phyloP scores from a whole-genome alignment of 1,139 yeast genomes.

The Ogataea hybrid region DNA sequence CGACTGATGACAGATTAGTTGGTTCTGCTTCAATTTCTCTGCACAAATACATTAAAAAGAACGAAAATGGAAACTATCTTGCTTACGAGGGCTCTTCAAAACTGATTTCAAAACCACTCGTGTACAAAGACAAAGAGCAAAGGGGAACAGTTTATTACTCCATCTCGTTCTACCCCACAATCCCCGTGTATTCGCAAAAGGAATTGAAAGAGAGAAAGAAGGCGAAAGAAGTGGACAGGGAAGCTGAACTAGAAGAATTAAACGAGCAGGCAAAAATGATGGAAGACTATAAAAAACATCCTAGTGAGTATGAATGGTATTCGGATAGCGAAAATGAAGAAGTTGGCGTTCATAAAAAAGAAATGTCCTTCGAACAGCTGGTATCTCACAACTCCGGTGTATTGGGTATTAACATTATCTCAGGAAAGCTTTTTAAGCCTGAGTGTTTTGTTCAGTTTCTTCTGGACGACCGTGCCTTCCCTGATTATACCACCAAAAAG shows the following conservation, averaged over 20 bases:
- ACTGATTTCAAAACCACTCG: slow-evolving; percentile 42
- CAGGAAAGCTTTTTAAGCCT: slow-evolving; percentile 47
- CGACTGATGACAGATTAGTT: slow-evolving; percentile 60
- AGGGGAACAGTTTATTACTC: slow-evolving; percentile 56
- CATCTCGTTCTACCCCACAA: slow-evolving; percentile 57
- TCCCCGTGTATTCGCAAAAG: slow-evolving; percentile 57
- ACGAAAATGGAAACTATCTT: slow-evolving; percentile 43
- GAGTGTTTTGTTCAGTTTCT: slow-evolving; percentile 55
- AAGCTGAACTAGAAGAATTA: slow-evolving; percentile 30
- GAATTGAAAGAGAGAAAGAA: slow-evolving; percentile 48
- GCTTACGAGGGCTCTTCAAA: slow-evolving; percentile 52
- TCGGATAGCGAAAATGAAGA: slow-evolving; percentile 44
- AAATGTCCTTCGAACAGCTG: slow-evolving; percentile 51
- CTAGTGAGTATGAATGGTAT: slow-evolving; percentile 61
- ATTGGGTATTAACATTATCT: slow-evolving; percentile 48
- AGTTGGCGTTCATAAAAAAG: slow-evolving; percentile 40
- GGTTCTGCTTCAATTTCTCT: slow-evolving; percentile 57
- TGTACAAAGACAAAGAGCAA: slow-evolving; percentile 38
- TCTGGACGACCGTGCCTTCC: slow-evolving; percentile 62
- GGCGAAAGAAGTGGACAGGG: slow-evolving; percentile 33
- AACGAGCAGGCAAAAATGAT: slow-evolving; percentile 43
- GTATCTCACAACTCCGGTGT: slow-evolving; percentile 60
- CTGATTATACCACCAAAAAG: slow-evolving; percentile 53
- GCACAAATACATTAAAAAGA: slow-evolving; percentile 48
- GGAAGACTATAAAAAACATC: slow-evolving; percentile 52